Conservation (phyloP, 2,329 filamentous ascomycete genomes). For the Mollisia scopiformis region DNA sequence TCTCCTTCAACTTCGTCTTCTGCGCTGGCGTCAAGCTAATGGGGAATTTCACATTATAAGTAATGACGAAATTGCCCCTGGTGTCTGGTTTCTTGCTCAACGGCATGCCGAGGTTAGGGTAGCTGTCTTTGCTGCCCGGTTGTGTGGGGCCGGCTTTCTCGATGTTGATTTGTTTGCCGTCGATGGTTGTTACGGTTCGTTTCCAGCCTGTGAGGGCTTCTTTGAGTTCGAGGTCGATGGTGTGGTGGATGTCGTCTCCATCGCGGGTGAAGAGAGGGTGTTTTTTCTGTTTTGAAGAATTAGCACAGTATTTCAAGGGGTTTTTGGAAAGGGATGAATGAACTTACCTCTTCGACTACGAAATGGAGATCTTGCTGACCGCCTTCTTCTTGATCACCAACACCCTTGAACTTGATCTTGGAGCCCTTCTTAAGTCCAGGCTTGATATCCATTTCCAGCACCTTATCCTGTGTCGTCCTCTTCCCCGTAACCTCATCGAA, state of each 20-base stretch:
- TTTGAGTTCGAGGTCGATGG: conserved; percentile 82
- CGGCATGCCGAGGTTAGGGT: conserved; percentile 90
- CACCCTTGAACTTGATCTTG: conserved; percentile 97
- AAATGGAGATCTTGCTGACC: conserved; percentile 96
- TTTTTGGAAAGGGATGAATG: neutral
- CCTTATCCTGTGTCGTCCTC: conserved; percentile 83
- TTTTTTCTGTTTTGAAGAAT: conserved; percentile 68
- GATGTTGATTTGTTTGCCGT: conserved; percentile 81
- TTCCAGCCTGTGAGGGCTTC: conserved; percentile 95
- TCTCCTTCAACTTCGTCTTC: conserved; percentile 79
- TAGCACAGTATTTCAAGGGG: conserved; percentile 32
- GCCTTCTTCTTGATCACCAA: conserved; percentile 97
- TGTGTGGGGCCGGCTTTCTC: conserved; percentile 83
- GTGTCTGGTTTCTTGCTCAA: conserved; percentile 85
- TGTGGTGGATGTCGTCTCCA: conserved; percentile 82
- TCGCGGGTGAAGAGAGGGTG: conserved; percentile 85
- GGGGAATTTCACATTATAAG: conserved; percentile 93
- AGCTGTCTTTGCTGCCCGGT: conserved; percentile 79
- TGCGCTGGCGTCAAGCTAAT: conserved; percentile 74
- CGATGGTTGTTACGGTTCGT: conserved; percentile 89
- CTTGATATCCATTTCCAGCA: conserved; percentile 94
- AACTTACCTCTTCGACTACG: conserved; percentile 85
- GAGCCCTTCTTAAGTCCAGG: conserved; percentile 93
- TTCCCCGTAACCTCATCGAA: conserved; percentile 83
- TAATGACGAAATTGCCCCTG: conserved; percentile 85